phyloP scores from a whole-genome alignment of 2,329 filamentous ascomycete genomes.

The Beauveria asiatica region DNA sequence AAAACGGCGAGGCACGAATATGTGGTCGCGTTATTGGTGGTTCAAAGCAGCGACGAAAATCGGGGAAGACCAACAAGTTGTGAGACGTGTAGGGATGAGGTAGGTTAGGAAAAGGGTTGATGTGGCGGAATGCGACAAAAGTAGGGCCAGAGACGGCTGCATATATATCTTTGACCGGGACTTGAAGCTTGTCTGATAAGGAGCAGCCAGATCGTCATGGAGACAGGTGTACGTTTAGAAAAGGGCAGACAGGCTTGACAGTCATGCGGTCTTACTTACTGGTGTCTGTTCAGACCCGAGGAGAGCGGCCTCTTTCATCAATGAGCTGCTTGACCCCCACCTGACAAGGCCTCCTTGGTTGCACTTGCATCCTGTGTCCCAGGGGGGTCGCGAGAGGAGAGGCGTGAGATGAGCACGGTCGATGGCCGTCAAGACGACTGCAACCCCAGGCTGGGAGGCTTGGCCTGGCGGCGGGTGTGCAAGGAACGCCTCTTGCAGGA shows the following conservation, averaged over 20 bases:
- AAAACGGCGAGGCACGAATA: neutral
- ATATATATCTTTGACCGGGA: conserved; percentile 4
- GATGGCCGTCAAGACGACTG: conserved; percentile 3
- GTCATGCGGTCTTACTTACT: neutral
- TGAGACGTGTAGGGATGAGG: neutral
- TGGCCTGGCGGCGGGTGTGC: neutral
- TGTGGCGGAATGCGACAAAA: neutral
- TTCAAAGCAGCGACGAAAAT: neutral
- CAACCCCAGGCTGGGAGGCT: neutral
- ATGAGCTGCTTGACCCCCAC: neutral
- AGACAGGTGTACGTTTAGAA: neutral
- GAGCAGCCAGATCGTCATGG: neutral
- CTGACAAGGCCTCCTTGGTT: conserved; percentile 4
- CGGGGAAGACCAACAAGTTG: neutral
- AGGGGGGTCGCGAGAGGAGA: neutral
- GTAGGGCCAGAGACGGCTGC: neutral
- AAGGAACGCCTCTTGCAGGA: conserved; percentile 2
- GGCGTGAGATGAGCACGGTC: conserved; percentile 1
- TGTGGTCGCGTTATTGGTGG: neutral
- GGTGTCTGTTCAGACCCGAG: neutral
- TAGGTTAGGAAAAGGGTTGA: neutral
- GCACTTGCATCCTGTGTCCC: neutral
- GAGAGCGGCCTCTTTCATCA: neutral
- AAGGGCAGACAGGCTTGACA: neutral
- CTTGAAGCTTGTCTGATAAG: neutral